Evolutionary conservation across 495 filamentous ascomycete species (phyloP), one percentile per base, ranked within the genome.

Genomic region (Penicillium canescens): DNA sequence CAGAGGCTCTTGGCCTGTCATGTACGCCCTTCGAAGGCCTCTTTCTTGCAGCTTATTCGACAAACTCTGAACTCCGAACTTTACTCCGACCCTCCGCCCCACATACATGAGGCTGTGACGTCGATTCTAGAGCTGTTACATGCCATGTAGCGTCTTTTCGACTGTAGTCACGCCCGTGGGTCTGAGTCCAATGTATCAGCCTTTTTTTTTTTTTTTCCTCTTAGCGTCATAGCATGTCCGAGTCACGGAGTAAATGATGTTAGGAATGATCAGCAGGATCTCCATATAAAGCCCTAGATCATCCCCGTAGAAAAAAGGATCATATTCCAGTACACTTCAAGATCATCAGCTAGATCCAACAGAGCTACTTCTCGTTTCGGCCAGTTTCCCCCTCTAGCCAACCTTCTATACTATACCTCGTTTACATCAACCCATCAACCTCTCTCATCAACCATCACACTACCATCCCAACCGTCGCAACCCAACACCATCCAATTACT

Each of bases 181-280:
- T 51, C 6, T 24, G 20, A 46, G 24, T 34, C 49, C 48, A 42
- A 46, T 35, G 43, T 28, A 37, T 23, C 20, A 23, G 21, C 8
- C 3, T 36, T 34, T 31, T 55, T 49, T 16, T 42, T 34, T 12
- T 14, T 56, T 51, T 49, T 49, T 49, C 46, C 42, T 31, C 41
- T 54, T 39, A 50, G 28, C 34, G 23, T 57, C 59, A 59, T 50
- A 52, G 47, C 54, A 46, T 28, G 43, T 57, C 57, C 50, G 63
- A 61, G 43, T 54, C 1, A 52, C 42, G 47, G 42, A 40, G 40
- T 21, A 40, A 6, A 38, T 36, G 10, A 42, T 33, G 42, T 50
- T 33, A 57, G 62, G 52, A 53, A 55, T 52, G 45, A 49, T 28
- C 46, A 35, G 36, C 23, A 42, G 11, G 10, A 39, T 33, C 43